Base-by-base conservation (phyloP, 139 green algal species). In the Haematococcus lacustris region DNA sequence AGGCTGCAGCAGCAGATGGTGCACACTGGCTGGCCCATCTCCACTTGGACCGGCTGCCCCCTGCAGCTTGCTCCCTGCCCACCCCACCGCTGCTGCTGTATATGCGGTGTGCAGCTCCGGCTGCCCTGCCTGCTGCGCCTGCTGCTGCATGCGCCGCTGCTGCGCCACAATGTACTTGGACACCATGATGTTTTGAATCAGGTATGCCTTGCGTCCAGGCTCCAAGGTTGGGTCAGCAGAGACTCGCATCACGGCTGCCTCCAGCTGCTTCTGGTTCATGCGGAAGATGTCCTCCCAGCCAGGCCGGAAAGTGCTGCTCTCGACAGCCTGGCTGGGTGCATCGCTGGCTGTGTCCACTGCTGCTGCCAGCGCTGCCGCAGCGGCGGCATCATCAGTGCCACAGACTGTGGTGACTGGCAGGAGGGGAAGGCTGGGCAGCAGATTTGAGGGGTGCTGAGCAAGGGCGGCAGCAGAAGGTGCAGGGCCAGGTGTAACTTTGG, bases 181-280 rank as follows among this genome's bases (percentile, higher is more conserved):
- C 5, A 84, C 78, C 93, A 99, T 97, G 68, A 99, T 90, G 86
- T 97, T 91, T 78, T 99, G 95, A 38, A 97, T 94, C 26, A 99
- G 82, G 84, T 99, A 99, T 2, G 93, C 90, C 82, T 98, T 97
- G 73, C 92, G 86, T 65, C 91, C 71, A 1, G 92, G 90, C 67
- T 97, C 95, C 76, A 99, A 82, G 13, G 78, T 83, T 0, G 83
- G 71, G 84, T 99, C 95, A 35, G 75, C 47, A 35, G 37, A 53
- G 21, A 70, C 67, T 3, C 67, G 95, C 84, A 21, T 82, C 72
- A 38, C 89, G 3, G 95, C 94, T n/a, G 81, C 87, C 82, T 98
- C 94, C 59, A 99, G 87, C 85, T 98, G 92, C 79, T 94, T 91
- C 81, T 98, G 95, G 77, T 98, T 99, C 89, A 99, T 97, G 64